phyloP scores from a whole-genome alignment of 192 early-diverging fungal genomes.

The Coemansia sp. region DNA sequence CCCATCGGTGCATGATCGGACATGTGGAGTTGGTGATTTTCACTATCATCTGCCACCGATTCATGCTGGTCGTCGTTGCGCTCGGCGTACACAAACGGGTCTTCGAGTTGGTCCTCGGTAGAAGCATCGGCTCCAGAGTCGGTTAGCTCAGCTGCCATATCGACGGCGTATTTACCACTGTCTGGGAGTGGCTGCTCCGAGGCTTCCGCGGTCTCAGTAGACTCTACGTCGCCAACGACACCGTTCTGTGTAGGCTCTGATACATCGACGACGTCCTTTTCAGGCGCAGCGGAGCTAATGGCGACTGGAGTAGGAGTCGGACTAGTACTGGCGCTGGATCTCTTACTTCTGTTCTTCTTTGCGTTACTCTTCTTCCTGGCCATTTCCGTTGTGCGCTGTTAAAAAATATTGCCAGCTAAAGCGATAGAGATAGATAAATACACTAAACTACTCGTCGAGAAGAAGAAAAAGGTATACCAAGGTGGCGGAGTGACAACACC shows the following conservation, averaged over 20 bases:
- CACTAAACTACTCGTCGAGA: too few species aligned
- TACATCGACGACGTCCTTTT: background rate
- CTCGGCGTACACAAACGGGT: slow-evolving; percentile 10
- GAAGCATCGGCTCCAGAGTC: background rate
- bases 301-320: slow-evolving; percentile 19
- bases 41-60: slow-evolving; percentile 2
- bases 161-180: slow-evolving; percentile 16
- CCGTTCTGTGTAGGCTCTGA: background rate
- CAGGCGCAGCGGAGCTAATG: background rate
- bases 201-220: background rate
- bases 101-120: slow-evolving; percentile 46
- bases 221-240: background rate
- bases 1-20: background rate
- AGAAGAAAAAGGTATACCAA: too few species aligned
- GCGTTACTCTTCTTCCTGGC: slow-evolving; percentile 38
- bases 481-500: too few species aligned
- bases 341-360: slow-evolving; percentile 31
- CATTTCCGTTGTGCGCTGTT: slow-evolving; percentile 14
- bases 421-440: too few species aligned
- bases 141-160: background rate
- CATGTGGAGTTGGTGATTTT: background rate
- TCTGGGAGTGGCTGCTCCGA: background rate
- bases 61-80: background rate
- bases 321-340: slow-evolving; percentile 28
- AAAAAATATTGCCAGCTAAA: background rate